These are phyloP conservation scores for Umbelopsis sp. DNA, from an alignment of 192 early-diverging fungal species.

Conservation along the genomic window DNA sequence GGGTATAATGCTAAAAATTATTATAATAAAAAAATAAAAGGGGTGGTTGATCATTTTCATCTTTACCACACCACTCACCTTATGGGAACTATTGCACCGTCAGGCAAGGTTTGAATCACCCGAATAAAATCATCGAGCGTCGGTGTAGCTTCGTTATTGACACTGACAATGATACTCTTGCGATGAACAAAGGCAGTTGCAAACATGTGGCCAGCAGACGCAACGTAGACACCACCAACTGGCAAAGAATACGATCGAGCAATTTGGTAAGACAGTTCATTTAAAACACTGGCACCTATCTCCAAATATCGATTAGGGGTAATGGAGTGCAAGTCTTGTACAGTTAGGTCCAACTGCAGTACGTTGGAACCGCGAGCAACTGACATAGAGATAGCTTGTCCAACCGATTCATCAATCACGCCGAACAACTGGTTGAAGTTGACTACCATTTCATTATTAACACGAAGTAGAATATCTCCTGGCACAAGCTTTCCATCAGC, in stretches of 20 bases:
- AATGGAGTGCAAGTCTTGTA: constrained; percentile 73
- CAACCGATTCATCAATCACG: constrained; percentile 61
- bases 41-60: not conserved
- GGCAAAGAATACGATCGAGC: constrained; percentile 68
- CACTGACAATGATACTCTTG: constrained; percentile 61
- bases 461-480: constrained; percentile 69
- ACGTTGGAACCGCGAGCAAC: constrained; percentile 57
- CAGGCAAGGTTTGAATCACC: constrained; percentile 56
- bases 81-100: constrained; percentile 55
- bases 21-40: not conserved
- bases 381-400: constrained; percentile 45
- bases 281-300: constrained; percentile 77
- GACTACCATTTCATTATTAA: constrained; percentile 60
- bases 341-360: constrained; percentile 38
- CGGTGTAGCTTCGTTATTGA: constrained; percentile 59
- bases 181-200: constrained; percentile 60
- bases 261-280: constrained; percentile 74
- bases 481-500: constrained; percentile 57
- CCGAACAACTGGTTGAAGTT: constrained; percentile 67
- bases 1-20: too few species aligned
- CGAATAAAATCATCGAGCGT: constrained; percentile 66
- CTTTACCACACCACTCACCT: not conserved
- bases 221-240: constrained; percentile 78
- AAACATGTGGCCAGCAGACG: constrained; percentile 64
- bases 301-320: constrained; percentile 85